These are phyloP conservation scores for Warburgia ugandensis DNA, from an alignment of 164 flowering plant genomes.

Conservation along the genomic window DNA sequence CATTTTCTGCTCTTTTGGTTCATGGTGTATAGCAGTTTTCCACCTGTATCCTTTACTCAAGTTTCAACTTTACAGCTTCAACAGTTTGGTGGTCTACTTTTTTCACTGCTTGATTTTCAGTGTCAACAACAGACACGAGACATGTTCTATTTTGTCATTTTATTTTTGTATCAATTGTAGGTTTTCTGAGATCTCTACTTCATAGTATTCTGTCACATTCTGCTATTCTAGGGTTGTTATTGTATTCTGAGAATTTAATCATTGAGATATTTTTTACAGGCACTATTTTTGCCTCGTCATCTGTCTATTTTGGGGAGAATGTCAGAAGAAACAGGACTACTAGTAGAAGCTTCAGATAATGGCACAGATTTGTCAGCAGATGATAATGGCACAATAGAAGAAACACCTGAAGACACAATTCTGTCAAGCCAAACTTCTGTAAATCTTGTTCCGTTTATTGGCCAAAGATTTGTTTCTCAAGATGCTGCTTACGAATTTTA, in stretches of 20 bases:
- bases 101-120: too few relatives aligned
- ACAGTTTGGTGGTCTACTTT: too few relatives aligned
- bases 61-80: too few relatives aligned
- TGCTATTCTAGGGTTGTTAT: neutral
- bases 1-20: too few relatives aligned
- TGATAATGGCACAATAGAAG: conserved; percentile 54
- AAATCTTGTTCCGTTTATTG: conserved; percentile 68
- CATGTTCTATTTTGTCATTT: too few relatives aligned
- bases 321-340: conserved; percentile 41
- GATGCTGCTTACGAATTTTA: conserved; percentile 88
- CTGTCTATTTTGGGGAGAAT: conserved; percentile 16
- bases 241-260: neutral
- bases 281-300: conserved; percentile 13
- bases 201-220: neutral
- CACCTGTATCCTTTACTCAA: too few relatives aligned
- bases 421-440: conserved; percentile 73
- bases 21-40: too few relatives aligned
- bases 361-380: conserved; percentile 57
- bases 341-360: conserved; percentile 54
- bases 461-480: conserved; percentile 82
- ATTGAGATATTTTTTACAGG: conserved; percentile 19
- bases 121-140: too few relatives aligned
- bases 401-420: conserved; percentile 61
- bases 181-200: too few relatives aligned
- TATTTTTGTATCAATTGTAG: too few relatives aligned